Evolutionary conservation across 805 yeast species (phyloP).

Genomic region (Cephaloascus albidus): DNA sequence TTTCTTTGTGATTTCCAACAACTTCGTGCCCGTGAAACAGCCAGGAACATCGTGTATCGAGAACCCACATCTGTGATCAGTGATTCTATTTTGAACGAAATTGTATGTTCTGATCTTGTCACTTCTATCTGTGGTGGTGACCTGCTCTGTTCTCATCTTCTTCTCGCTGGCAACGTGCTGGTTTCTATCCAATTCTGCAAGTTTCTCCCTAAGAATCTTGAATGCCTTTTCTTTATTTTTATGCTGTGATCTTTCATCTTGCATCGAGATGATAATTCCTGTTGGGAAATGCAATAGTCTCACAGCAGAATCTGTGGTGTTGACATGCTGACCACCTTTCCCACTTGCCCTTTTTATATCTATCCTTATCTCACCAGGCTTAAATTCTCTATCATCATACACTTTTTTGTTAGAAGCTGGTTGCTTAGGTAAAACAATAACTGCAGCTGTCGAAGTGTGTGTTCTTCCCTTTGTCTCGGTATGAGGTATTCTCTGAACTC

Average conservation of each 20-base stretch:
- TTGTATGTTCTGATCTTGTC: constrained; percentile 94
- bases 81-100: constrained; percentile 83
- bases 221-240: constrained; percentile 90
- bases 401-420: constrained; percentile 42
- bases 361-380: constrained; percentile 80
- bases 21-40: constrained; percentile 25
- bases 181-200: constrained; percentile 72
- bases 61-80: constrained; percentile 86
- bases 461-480: constrained; percentile 92
- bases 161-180: constrained; percentile 59
- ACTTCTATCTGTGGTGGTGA: constrained; percentile 78
- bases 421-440: constrained; percentile 82
- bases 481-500: constrained; percentile 90
- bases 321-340: constrained; percentile 97
- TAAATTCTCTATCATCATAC: constrained; percentile 59
- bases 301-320: constrained; percentile 95
- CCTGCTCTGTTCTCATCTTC: constrained; percentile 69
- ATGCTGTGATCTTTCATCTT: constrained; percentile 93
- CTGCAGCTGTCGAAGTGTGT: constrained; percentile 95
- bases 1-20: constrained; percentile 24
- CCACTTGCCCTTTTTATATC: constrained; percentile 98
- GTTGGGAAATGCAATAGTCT: constrained; percentile 87
- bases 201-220: constrained; percentile 66
- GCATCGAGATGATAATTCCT: constrained; percentile 82
- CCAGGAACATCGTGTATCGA: constrained; percentile 62